Percentiles rank a stretch among this genome's conserved stretches.
phyloP scores from a whole-genome alignment of 2,329 filamentous ascomycete species.

The Zasmidium citrigriseum region DNA sequence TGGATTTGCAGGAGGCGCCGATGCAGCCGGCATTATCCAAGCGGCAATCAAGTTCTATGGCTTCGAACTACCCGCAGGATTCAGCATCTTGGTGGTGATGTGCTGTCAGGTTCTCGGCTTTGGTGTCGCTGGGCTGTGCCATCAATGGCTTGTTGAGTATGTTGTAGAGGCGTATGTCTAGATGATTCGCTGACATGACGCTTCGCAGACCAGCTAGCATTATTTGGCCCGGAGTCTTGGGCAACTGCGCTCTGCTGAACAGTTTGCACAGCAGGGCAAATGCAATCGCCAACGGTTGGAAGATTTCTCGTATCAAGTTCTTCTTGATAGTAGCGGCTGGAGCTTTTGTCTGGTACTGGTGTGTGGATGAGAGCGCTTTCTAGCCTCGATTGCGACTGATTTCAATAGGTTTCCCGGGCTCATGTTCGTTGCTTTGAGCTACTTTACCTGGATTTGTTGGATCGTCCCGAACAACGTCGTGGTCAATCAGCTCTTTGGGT shows the following conservation, averaged over 20 bases:
- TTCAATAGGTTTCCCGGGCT: slow-evolving; percentile 71
- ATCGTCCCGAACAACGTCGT: slow-evolving; percentile 85
- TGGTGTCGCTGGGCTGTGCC: slow-evolving; percentile 78
- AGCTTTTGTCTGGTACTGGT: slow-evolving; percentile 71
- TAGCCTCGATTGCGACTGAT: background rate
- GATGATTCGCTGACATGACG: background rate
- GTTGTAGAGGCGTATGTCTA: background rate
- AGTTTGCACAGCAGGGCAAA: slow-evolving; percentile 79
- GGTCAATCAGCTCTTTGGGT: slow-evolving; percentile 72
- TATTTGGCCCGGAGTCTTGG: slow-evolving; percentile 88
- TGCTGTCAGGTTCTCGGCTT: slow-evolving; percentile 87
- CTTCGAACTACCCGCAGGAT: slow-evolving; percentile 72
- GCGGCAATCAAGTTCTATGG: slow-evolving; percentile 89
- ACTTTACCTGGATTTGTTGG: slow-evolving; percentile 89
- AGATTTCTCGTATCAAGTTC: slow-evolving; percentile 78
- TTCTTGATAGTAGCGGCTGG: slow-evolving; percentile 73
- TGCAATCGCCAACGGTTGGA: slow-evolving; percentile 65
- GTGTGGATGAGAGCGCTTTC: background rate
- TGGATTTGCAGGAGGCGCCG: slow-evolving; percentile 59
- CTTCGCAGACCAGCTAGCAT: slow-evolving; percentile 67
- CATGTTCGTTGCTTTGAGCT: slow-evolving; percentile 79
- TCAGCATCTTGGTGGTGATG: slow-evolving; percentile 79
- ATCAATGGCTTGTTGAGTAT: slow-evolving; percentile 73
- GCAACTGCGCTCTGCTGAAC: slow-evolving; percentile 86
- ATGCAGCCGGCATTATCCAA: slow-evolving; percentile 62